Evolutionary conservation across 2,329 filamentous ascomycete species (phyloP).

Genomic region (Aureobasidium sp.): DNA sequence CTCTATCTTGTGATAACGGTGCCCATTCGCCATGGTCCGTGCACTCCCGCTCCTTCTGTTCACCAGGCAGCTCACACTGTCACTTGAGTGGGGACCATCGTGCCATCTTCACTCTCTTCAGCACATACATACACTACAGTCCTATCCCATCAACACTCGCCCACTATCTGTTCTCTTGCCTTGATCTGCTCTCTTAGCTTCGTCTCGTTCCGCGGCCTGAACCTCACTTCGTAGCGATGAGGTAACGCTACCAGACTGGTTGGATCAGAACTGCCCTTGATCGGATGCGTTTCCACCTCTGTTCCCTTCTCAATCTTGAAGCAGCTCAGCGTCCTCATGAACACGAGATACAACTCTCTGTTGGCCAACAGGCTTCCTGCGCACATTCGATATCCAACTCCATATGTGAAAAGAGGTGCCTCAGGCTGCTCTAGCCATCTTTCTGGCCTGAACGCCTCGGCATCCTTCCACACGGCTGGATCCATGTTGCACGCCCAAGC

Average conservation of each 20-base stretch:
- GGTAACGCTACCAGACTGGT: slow-evolving; percentile 58
- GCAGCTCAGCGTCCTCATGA: slow-evolving; percentile 54
- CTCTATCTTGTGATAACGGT: neutral
- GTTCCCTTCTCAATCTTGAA: slow-evolving; percentile 52
- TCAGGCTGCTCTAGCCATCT: slow-evolving; percentile 59
- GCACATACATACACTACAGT: neutral
- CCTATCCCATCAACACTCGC: neutral
- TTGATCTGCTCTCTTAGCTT: slow-evolving; percentile 39
- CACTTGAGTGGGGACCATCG: neutral
- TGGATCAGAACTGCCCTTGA: slow-evolving; percentile 54
- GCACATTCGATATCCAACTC: slow-evolving; percentile 62
- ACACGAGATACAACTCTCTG: slow-evolving; percentile 58
- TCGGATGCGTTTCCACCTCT: slow-evolving; percentile 52
- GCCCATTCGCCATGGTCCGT: neutral
- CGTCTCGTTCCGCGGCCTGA: slow-evolving; percentile 49
- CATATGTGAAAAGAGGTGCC: slow-evolving; percentile 58
- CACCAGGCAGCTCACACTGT: too few relatives aligned
- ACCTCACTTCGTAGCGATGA: slow-evolving; percentile 49
- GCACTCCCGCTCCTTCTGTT: neutral
- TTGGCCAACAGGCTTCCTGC: slow-evolving; percentile 57
- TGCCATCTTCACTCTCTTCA: neutral
- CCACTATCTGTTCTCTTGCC: slow-evolving; percentile 20
- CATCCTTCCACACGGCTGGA: slow-evolving; percentile 51
- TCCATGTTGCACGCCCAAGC: slow-evolving; percentile 65
- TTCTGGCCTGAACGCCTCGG: slow-evolving; percentile 53